Evolutionary conservation across 73 alveolate genomes (phyloP), one percentile per base, ranked within the genome.

Genomic region (Paramecium sonneborni): DNA sequence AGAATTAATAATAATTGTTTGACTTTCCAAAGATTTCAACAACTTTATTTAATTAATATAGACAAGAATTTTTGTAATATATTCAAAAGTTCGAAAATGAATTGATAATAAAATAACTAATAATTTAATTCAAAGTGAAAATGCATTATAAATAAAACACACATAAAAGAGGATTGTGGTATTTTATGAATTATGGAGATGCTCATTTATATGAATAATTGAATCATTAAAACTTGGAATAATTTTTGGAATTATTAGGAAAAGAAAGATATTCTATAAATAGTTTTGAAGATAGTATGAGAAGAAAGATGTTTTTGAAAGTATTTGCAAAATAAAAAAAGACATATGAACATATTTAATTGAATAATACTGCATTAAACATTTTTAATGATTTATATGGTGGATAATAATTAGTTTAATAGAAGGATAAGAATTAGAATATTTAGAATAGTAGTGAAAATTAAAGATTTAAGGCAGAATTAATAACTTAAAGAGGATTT

Each of bases 111-210:
- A 41, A 38, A 30, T 39, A 39, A 79, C 26, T 79, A 23, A 79
- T 79, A 38, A 43, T 79, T 20, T 18, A 43, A 24, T 79, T 37
- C 32, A 79, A 46, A 34, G 90, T 79, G 8, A 79, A 79, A 41
- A 23, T 10, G 10, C 90, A 79, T 44, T 79, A 4, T 34, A 79
- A 79, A 79, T 5, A 38, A 23, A 79, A 79, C 5, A 79, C 90
- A 3, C 76, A 79, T 18, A 79, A 79, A 79, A 39, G 90, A 43
- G 90, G 90, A 24, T 24, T 79, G 28, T 79, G 90, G 90, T 79
- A 79, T 79, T 79, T 79, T 41, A 79, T 79, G 90, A 79, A 79
- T 46, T 21, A 24, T 24, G 74, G 90, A 7, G 90, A 79, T 79
- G 55, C 76, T 12, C 90, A 79, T 43, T 20, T 79, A 9, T 79